Percentiles rank a stretch among this genome's conserved stretches.
These are phyloP conservation scores for Pezicula rhizophila DNA, from an alignment of 2,329 filamentous ascomycete species.

Conservation along the genomic window DNA sequence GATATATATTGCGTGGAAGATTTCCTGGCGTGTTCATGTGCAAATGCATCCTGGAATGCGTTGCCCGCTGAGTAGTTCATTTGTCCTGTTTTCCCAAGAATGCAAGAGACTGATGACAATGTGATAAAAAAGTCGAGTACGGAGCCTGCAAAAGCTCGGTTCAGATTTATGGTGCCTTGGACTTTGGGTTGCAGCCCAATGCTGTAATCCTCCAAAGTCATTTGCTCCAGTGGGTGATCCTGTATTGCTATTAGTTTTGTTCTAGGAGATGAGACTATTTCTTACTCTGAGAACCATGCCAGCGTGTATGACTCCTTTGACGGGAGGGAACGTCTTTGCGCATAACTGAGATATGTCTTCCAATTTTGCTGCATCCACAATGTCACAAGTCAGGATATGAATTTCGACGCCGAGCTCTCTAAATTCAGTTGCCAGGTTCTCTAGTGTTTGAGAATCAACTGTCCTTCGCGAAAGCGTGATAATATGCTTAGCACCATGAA, in stretches of 20 bases:
- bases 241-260: not conserved
- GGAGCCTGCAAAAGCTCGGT: constrained; percentile 2
- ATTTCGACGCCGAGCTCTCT: constrained; percentile 8
- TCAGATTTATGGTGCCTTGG: constrained; percentile 9
- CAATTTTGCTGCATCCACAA: constrained; percentile 4
- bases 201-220: constrained; percentile 12
- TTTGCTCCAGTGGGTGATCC: constrained; percentile 20
- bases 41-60: constrained; percentile 23
- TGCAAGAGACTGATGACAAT: constrained; percentile 2
- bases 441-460: constrained; percentile 5
- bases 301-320: constrained; percentile 20
- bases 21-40: constrained; percentile 1
- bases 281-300: constrained; percentile 22
- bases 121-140: constrained; percentile 14
- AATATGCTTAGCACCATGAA: constrained; percentile 11
- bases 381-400: constrained; percentile 14
- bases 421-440: constrained; percentile 6
- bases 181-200: constrained; percentile 10
- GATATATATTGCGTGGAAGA: constrained; percentile 10
- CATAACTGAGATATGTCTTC: not conserved
- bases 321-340: constrained; percentile 8
- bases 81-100: constrained; percentile 22
- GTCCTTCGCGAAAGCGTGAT: constrained; percentile 11
- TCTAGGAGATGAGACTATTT: not conserved
- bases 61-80: constrained; percentile 28